A percentile compares a stretch with the other conserved stretches of the same genome.
Conservation (phyloP, 2,329 filamentous ascomycete genomes). For the Fusarium hainanense region DNA sequence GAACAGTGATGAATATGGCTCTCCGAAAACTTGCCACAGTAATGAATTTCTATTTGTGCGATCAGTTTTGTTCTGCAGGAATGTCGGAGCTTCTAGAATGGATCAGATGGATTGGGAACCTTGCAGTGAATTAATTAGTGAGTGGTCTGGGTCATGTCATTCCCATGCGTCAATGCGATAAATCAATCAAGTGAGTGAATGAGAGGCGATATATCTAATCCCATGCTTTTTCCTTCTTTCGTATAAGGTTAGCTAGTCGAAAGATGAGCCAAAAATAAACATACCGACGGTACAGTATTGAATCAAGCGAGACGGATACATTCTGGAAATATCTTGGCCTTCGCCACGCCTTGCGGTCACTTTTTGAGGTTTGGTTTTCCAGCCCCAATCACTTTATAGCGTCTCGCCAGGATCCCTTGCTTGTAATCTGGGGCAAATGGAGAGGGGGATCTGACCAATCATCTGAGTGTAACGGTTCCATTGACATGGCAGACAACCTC, state of each 20-base stretch:
- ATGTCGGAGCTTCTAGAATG: neutral
- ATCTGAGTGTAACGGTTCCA: neutral
- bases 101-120: neutral
- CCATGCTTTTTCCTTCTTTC: neutral
- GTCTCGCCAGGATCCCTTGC: slow-evolving; percentile 14
- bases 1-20: too few relatives aligned
- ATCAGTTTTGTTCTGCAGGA: neutral
- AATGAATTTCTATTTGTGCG: neutral
- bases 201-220: neutral
- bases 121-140: neutral
- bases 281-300: neutral
- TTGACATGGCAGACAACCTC: slow-evolving; percentile 2
- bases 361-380: neutral
- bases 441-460: slow-evolving; percentile 9
- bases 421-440: slow-evolving; percentile 6
- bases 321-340: slow-evolving; percentile 26
- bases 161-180: neutral
- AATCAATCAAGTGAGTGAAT: neutral
- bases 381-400: slow-evolving; percentile 28
- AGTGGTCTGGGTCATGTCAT: neutral
- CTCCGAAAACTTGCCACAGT: neutral
- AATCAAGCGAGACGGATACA: neutral
- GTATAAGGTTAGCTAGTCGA: slow-evolving; percentile 4
- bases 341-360: slow-evolving; percentile 33
- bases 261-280: slow-evolving; percentile 36